These are phyloP conservation scores for Pleurotus citrinopileatus DNA, from an alignment of 768 basidiomycete genomes.

Conservation along the genomic window DNA sequence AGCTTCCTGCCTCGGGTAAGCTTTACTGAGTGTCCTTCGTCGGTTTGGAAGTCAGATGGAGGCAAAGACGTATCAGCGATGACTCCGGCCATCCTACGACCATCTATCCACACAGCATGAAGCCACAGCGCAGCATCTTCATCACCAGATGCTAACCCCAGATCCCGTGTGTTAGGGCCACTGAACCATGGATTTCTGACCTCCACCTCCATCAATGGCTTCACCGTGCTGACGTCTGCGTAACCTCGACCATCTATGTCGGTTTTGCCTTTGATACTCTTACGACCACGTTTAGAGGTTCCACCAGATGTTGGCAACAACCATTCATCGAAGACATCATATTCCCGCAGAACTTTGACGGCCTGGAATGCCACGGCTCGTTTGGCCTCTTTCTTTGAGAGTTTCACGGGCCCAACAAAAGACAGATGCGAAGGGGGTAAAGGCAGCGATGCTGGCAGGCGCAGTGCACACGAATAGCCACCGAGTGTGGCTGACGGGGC, in stretches of 20 bases:
- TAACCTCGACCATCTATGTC: slow-evolving; percentile 54
- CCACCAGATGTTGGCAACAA: slow-evolving; percentile 64
- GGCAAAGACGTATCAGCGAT: slow-evolving; percentile 63
- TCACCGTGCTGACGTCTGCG: slow-evolving; percentile 40
- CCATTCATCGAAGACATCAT: slow-evolving; percentile 82
- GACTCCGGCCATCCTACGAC: slow-evolving; percentile 51
- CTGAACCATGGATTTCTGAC: slow-evolving; percentile 70
- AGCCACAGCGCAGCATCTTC: slow-evolving; percentile 45
- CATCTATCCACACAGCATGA: slow-evolving; percentile 57
- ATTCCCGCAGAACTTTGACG: slow-evolving; percentile 60
- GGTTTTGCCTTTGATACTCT: slow-evolving; percentile 35
- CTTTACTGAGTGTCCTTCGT: slow-evolving; percentile 30
- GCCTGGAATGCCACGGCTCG: slow-evolving; percentile 81
- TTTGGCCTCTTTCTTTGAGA: slow-evolving; percentile 78
- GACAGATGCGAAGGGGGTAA: slow-evolving; percentile 50
- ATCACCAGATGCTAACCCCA: not conserved
- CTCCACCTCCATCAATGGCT: slow-evolving; percentile 53
- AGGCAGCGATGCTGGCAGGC: slow-evolving; percentile 66
- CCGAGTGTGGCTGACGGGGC: slow-evolving; percentile 27
- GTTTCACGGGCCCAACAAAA: slow-evolving; percentile 56
- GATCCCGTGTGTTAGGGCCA: slow-evolving; percentile 22
- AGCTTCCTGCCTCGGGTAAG: slow-evolving; percentile 32
- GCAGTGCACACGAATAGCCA: slow-evolving; percentile 55
- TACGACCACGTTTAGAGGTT: not conserved
- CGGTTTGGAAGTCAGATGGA: slow-evolving; percentile 38